phyloP scores from a whole-genome alignment of 768 basidiomycete genomes.

The Suillus weaverae region DNA sequence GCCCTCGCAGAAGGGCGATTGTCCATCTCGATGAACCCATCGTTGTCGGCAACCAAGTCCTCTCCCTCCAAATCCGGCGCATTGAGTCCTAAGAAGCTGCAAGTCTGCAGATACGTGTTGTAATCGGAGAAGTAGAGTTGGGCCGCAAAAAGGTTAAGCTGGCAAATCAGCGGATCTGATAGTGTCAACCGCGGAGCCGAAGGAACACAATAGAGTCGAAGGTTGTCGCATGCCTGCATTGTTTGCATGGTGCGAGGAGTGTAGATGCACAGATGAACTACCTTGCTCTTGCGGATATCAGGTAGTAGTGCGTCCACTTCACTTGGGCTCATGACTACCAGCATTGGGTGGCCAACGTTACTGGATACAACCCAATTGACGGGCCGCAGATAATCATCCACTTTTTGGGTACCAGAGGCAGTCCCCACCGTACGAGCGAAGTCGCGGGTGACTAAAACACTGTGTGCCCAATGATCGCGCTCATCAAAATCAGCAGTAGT shows the following conservation, averaged over 20 bases:
- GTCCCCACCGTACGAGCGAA: slow-evolving; percentile 16
- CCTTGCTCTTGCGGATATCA: slow-evolving; percentile 31
- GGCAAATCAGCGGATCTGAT: slow-evolving; percentile 10
- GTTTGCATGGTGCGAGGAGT: slow-evolving; percentile 36
- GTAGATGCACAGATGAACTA: slow-evolving; percentile 44
- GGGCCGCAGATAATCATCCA: slow-evolving; percentile 26
- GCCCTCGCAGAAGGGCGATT: slow-evolving; percentile 13
- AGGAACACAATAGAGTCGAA: slow-evolving; percentile 18
- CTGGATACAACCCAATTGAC: slow-evolving; percentile 32
- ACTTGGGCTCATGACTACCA: slow-evolving; percentile 43
- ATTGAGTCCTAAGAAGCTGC: slow-evolving; percentile 29
- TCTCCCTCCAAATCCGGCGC: slow-evolving; percentile 16
- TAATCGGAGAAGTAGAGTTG: slow-evolving; percentile 33
- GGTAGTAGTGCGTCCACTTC: slow-evolving; percentile 42
- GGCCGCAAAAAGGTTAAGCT: slow-evolving; percentile 33
- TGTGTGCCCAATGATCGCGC: slow-evolving; percentile 20
- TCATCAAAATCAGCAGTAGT: slow-evolving; percentile 19
- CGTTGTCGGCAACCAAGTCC: slow-evolving; percentile 9
- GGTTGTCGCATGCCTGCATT: slow-evolving; percentile 39
- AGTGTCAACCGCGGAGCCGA: slow-evolving; percentile 1
- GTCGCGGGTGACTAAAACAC: slow-evolving; percentile 19
- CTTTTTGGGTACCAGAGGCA: neutral
- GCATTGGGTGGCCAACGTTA: neutral
- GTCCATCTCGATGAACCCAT: slow-evolving; percentile 24
- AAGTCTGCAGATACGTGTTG: slow-evolving; percentile 27